A percentile compares a stretch with the other conserved stretches of the same genome.
Conservation (phyloP, 2,329 filamentous ascomycete species). For the Aspergillus tubingensis region DNA sequence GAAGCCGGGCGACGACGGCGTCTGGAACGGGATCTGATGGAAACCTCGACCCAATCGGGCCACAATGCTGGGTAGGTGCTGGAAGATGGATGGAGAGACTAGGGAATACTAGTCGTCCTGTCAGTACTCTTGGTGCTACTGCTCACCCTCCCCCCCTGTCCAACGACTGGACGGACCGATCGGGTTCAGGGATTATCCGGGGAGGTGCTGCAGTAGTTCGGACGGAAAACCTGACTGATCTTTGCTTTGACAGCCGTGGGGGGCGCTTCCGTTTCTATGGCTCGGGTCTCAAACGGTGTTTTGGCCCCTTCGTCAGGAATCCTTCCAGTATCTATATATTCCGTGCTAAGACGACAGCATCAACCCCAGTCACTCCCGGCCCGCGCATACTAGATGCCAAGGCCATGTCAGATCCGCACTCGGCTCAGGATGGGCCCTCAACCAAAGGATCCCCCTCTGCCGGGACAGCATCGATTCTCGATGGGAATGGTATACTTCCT, state of each 20-base stretch:
- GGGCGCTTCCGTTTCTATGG: neutral
- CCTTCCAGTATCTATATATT: neutral
- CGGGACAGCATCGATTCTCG: neutral
- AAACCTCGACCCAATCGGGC: too few species aligned
- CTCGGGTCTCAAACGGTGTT: neutral
- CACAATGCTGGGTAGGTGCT: too few species aligned
- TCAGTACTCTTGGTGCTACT: neutral
- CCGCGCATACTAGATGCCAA: neutral
- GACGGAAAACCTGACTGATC: neutral
- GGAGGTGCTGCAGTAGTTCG: neutral
- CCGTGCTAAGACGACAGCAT: neutral
- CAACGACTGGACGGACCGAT: neutral
- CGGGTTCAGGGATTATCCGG: neutral
- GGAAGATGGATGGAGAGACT: neutral
- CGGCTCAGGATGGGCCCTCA: neutral
- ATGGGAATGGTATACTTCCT: conserved; percentile 7
- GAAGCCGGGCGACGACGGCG: neutral
- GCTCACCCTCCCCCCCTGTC: too few species aligned
- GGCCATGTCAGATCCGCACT: neutral
- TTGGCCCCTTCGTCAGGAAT: neutral
- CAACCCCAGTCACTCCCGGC: neutral
- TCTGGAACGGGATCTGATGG: neutral
- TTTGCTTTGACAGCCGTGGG: neutral
- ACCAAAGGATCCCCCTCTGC: neutral
- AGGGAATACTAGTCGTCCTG: neutral